phyloP scores from a whole-genome alignment of 176 grass and related monocot genomes.

The Phoenix dactylifera region DNA sequence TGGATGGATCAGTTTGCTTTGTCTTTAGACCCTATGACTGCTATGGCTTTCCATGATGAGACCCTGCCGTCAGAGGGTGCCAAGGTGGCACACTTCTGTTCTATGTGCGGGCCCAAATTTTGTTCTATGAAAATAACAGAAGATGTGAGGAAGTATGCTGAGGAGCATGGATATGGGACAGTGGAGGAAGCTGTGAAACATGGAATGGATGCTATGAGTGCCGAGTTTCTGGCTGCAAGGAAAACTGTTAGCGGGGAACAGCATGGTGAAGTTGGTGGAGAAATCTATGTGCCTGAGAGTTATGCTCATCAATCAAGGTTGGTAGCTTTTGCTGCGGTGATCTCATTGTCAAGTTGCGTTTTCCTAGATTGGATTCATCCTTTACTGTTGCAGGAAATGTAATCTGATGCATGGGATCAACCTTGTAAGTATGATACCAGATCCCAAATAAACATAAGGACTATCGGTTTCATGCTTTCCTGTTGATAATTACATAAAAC shows the following conservation, averaged over 20 bases:
- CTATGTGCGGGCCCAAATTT: slow-evolving; percentile 98
- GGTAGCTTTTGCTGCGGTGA: background rate
- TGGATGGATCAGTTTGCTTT: slow-evolving; percentile 96
- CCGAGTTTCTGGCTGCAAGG: slow-evolving; percentile 68
- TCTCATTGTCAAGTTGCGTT: too few species aligned
- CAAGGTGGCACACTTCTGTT: slow-evolving; percentile 98
- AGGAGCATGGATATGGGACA: slow-evolving; percentile 90
- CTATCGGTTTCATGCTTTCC: too few species aligned
- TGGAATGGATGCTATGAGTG: slow-evolving; percentile 96
- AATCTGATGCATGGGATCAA: too few species aligned
- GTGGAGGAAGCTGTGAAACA: slow-evolving; percentile 73
- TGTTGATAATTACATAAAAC: too few species aligned
- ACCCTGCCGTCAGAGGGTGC: slow-evolving; percentile 91
- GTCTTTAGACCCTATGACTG: slow-evolving; percentile 87
- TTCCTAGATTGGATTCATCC: too few species aligned
- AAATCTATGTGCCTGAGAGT: slow-evolving; percentile 89
- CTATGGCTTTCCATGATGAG: slow-evolving; percentile 97
- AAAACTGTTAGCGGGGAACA: slow-evolving; percentile 94
- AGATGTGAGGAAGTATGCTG: slow-evolving; percentile 89
- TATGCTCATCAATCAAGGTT: slow-evolving; percentile 45
- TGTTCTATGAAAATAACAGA: slow-evolving; percentile 99
- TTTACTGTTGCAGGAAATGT: too few species aligned
- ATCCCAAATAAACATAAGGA: too few species aligned
- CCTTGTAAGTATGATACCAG: too few species aligned
- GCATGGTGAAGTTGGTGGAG: slow-evolving; percentile 91